A percentile compares a stretch with the other conserved stretches of the same genome.
These are phyloP conservation scores for Aureobasidium uvarum DNA, from an alignment of 2,329 filamentous ascomycete species.

Conservation along the genomic window DNA sequence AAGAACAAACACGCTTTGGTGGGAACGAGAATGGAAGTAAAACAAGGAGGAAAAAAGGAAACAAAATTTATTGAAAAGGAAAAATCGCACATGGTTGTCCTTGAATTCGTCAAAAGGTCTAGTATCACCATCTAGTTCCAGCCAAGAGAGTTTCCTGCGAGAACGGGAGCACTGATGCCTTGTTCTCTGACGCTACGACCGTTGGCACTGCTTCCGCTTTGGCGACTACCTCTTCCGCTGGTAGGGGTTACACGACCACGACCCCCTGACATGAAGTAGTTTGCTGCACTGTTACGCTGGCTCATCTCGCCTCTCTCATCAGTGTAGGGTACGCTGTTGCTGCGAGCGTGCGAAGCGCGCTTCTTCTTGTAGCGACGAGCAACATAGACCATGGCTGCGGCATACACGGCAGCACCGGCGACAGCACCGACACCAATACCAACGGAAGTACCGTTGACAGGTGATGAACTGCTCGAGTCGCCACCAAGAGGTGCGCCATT, in stretches of 20 bases:
- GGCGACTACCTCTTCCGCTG: slow-evolving; percentile 45
- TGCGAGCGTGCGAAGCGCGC: slow-evolving; percentile 63
- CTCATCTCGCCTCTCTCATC: slow-evolving; percentile 52
- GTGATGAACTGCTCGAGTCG: slow-evolving; percentile 54
- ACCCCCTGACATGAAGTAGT: slow-evolving; percentile 66
- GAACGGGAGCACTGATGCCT: slow-evolving; percentile 84
- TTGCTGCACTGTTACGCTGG: slow-evolving; percentile 40
- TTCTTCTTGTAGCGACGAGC: slow-evolving; percentile 84
- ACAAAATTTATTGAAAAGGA: background rate
- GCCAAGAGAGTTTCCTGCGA: slow-evolving; percentile 89
- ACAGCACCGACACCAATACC: slow-evolving; percentile 75
- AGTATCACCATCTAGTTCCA: slow-evolving; percentile 68
- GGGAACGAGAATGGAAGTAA: background rate
- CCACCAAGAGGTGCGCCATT: slow-evolving; percentile 52
- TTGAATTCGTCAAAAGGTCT: slow-evolving; percentile 19
- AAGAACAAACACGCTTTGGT: slow-evolving; percentile 19
- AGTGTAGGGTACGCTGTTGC: slow-evolving; percentile 73
- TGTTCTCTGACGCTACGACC: slow-evolving; percentile 61
- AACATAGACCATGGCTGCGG: slow-evolving; percentile 90
- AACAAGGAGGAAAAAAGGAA: background rate
- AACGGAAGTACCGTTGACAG: slow-evolving; percentile 62
- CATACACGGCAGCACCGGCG: slow-evolving; percentile 78
- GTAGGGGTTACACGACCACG: slow-evolving; percentile 43
- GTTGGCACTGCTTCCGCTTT: slow-evolving; percentile 41
- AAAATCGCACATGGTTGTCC: slow-evolving; percentile 7